A percentile compares a stretch with the other conserved stretches of the same genome.
phyloP scores from a whole-genome alignment of 768 basidiomycete species.

The Tulasnella sp. region DNA sequence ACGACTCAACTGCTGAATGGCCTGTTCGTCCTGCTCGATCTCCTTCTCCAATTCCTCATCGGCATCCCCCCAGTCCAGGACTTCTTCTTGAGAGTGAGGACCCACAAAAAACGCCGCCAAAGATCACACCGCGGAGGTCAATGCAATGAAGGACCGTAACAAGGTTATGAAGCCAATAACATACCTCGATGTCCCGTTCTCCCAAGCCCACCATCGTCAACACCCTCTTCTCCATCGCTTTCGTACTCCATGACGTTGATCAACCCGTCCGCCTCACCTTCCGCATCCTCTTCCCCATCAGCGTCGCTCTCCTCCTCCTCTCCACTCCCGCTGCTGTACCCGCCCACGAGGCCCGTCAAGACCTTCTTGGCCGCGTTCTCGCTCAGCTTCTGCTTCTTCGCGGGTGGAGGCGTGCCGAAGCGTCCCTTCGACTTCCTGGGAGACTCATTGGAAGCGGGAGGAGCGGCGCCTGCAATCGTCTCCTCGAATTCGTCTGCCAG shows the following conservation, averaged over 20 bases:
- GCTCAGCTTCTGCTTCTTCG: constrained; percentile 49
- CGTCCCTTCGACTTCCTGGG: constrained; percentile 25
- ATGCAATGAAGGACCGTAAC: background rate
- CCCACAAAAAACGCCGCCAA: too few species aligned
- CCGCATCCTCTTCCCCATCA: constrained; percentile 17
- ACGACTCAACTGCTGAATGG: constrained; percentile 30
- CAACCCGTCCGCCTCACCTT: constrained; percentile 4
- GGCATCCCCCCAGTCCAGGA: too few species aligned
- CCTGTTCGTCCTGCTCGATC: constrained; percentile 21
- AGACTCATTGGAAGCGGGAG: background rate
- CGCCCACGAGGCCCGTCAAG: constrained; percentile 46
- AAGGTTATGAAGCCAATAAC: background rate
- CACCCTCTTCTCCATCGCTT: constrained; percentile 28
- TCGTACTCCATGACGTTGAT: constrained; percentile 20
- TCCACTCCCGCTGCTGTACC: constrained; percentile 46
- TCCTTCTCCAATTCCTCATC: constrained; percentile 16
- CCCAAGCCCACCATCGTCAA: background rate
- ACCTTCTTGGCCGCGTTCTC: constrained; percentile 40
- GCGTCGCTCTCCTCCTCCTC: constrained; percentile 27
- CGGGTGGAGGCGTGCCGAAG: constrained; percentile 21
- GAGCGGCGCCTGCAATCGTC: constrained; percentile 36
- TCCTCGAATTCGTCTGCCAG: constrained; percentile 49
- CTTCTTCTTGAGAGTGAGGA: constrained; percentile 33
- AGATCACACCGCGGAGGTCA: background rate
- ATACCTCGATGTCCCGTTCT: background rate